Conservation (phyloP, 2,329 filamentous ascomycete species). For the Mariannaea elegans region DNA sequence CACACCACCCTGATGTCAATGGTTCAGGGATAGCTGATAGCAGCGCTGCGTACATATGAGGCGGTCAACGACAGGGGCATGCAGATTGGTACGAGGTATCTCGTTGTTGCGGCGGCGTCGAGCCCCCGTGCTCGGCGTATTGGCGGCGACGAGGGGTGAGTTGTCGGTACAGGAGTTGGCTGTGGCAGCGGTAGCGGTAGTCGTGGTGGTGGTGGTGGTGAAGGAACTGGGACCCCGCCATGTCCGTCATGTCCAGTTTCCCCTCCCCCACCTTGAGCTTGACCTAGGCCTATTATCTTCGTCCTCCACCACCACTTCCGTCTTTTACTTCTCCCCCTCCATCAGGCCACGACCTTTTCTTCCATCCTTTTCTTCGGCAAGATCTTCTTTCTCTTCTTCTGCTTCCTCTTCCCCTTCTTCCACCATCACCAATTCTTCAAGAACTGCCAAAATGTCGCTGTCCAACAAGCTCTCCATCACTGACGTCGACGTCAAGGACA, state of each 20-base stretch:
- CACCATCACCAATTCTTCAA: slow-evolving; percentile 15
- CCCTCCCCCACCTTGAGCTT: slow-evolving; percentile 20
- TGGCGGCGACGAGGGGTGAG: not conserved
- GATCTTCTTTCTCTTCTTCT: slow-evolving; percentile 22
- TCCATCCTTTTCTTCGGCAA: slow-evolving; percentile 13
- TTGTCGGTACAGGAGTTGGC: not conserved
- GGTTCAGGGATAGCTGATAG: not conserved
- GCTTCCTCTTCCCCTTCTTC: slow-evolving; percentile 31
- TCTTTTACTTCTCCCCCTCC: slow-evolving; percentile 23
- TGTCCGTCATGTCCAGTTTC: slow-evolving; percentile 5
- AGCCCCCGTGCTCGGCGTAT: not conserved
- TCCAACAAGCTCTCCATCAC: slow-evolving; percentile 97
- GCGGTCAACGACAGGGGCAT: not conserved
- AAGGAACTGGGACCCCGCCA: slow-evolving; percentile 1
- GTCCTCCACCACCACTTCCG: slow-evolving; percentile 15
- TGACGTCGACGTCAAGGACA: slow-evolving; percentile 96
- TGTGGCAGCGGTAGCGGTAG: not conserved
- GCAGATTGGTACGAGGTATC: not conserved
- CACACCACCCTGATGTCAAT: not conserved
- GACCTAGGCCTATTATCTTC: not conserved
- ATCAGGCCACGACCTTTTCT: slow-evolving; percentile 25
- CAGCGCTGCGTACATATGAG: not conserved
- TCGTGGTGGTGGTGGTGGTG: not conserved
- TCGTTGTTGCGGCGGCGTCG: not conserved
- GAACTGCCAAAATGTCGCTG: slow-evolving; percentile 81